These are phyloP conservation scores for Parathielavia appendiculata DNA, from an alignment of 495 filamentous ascomycete genomes.

Conservation along the genomic window DNA sequence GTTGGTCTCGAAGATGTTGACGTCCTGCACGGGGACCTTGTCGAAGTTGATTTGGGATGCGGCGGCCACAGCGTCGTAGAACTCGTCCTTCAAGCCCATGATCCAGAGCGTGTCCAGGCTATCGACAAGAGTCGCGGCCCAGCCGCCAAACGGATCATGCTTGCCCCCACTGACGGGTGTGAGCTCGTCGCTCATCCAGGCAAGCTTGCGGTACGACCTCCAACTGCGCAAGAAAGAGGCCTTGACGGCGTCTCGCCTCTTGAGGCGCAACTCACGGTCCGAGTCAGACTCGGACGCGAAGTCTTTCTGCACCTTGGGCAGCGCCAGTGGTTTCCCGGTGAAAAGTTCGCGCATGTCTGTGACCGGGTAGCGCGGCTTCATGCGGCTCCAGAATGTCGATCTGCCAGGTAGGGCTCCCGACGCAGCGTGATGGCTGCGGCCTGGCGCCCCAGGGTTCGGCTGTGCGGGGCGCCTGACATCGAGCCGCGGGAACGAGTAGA, in stretches of 20 bases:
- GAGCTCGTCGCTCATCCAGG: slow-evolving; percentile 77
- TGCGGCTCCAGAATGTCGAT: too few species aligned
- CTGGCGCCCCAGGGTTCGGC: slow-evolving; percentile 13
- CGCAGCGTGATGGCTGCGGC: too few species aligned
- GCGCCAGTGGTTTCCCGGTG: slow-evolving; percentile 53
- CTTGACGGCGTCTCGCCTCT: slow-evolving; percentile 49
- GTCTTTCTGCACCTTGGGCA: slow-evolving; percentile 67
- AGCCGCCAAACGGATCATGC: slow-evolving; percentile 78
- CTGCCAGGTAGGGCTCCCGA: too few species aligned
- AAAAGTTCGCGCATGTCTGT: slow-evolving; percentile 65
- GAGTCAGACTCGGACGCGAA: slow-evolving; percentile 30
- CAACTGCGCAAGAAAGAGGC: slow-evolving; percentile 68
- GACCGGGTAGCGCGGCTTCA: slow-evolving; percentile 54
- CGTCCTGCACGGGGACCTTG: slow-evolving; percentile 49
- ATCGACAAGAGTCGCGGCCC: slow-evolving; percentile 92
- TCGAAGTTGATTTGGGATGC: slow-evolving; percentile 80
- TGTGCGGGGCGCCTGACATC: not conserved
- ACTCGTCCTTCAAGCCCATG: slow-evolving; percentile 86
- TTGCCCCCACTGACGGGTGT: slow-evolving; percentile 52
- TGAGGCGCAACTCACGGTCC: slow-evolving; percentile 39
- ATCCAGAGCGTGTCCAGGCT: slow-evolving; percentile 91
- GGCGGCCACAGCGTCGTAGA: slow-evolving; percentile 74
- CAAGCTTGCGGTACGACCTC: slow-evolving; percentile 68
- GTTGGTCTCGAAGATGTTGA: slow-evolving; percentile 75
- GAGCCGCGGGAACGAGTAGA: not conserved